phyloP scores from a whole-genome alignment of 805 yeast species.

The Saccharomyces paradoxus region DNA sequence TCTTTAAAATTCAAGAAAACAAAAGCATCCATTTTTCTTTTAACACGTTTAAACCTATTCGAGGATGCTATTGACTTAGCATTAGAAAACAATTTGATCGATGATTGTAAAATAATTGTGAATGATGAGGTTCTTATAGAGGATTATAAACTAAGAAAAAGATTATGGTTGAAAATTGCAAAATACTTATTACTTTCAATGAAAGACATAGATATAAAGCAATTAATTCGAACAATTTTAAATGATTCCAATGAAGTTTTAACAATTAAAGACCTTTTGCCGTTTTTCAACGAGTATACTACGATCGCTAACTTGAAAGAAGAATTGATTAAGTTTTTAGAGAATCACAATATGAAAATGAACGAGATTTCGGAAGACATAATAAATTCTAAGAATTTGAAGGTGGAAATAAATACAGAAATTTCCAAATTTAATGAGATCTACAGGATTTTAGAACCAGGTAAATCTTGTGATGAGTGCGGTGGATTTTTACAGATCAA shows the following conservation, averaged over 20 bases:
- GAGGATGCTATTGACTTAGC: conserved; percentile 81
- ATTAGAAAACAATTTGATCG: conserved; percentile 42
- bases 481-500: conserved; percentile 59
- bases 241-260: conserved; percentile 42
- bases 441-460: conserved; percentile 67
- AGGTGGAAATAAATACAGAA: conserved; percentile 51
- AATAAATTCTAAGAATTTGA: conserved; percentile 59
- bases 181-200: conserved; percentile 26
- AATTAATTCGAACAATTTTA: conserved; percentile 31
- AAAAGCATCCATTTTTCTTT: conserved; percentile 65
- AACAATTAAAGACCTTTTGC: conserved; percentile 72
- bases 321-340: conserved; percentile 73
- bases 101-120: conserved; percentile 20
- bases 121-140: conserved; percentile 32
- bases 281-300: conserved; percentile 75
- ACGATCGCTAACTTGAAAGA: conserved; percentile 77
- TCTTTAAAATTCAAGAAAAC: conserved; percentile 53
- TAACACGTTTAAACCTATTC: conserved; percentile 55
- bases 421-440: conserved; percentile 45
- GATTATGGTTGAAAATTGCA: conserved; percentile 62
- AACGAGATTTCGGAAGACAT: conserved; percentile 63
- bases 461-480: conserved; percentile 74
- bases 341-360: conserved; percentile 60
- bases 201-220: conserved; percentile 22
- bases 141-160: conserved; percentile 49